Evolutionary conservation across 1,284 basidiomycete genomes (phyloP), one percentile per base, ranked within the genome.

Genomic region (Rhodotorula sp.): DNA sequence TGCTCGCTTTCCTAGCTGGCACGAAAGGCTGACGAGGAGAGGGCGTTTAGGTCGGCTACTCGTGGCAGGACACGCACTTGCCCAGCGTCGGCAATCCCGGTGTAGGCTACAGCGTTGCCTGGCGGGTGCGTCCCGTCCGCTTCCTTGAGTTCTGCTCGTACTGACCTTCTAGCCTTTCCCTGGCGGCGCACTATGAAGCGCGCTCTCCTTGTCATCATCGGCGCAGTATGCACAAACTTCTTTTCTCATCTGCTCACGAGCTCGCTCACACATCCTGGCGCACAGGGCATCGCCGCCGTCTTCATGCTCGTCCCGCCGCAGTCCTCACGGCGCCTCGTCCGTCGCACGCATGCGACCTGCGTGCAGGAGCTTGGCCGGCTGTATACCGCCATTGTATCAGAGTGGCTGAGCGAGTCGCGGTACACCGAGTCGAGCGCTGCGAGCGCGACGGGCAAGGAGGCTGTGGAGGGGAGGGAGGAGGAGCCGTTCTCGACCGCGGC

Each of bases 21-120:
- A 70, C 78, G 61, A 71, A 78, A 36, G 4, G 46, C 41, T n/a
- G 71, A 80, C 19, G 79, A 82, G 60, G 1, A 22, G 39, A 56
- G 62, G 64, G 50, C 13, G 9, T 15, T 27, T n/a, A 51, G 53
- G 67, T 75, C 37, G 78, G 78, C 12, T 79, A 79, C 59, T 64
- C 56, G 25, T 79, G 74, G 72, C 71, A 68, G 44, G 72, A 79
- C 37, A 63, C 64, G 3, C 72, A 79, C 27, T 46, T 78, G 5
- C n/a, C 67, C 0, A 55, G 72, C 1, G 55, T 68, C 21, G 78
- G 73, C 17, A 72, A 71, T 22, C 64, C 71, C 3, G 78, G 78
- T 0, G 60, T 75, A 0, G 78, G 78, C n/a, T 67, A 68, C 44
- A 59, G 61, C 22, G 54, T 79, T 0, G 78, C 77, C 7, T 79